Evolutionary conservation across 768 basidiomycete species (phyloP), one percentile per base, ranked within the genome.

Genomic region (Tricholoma sp.): DNA sequence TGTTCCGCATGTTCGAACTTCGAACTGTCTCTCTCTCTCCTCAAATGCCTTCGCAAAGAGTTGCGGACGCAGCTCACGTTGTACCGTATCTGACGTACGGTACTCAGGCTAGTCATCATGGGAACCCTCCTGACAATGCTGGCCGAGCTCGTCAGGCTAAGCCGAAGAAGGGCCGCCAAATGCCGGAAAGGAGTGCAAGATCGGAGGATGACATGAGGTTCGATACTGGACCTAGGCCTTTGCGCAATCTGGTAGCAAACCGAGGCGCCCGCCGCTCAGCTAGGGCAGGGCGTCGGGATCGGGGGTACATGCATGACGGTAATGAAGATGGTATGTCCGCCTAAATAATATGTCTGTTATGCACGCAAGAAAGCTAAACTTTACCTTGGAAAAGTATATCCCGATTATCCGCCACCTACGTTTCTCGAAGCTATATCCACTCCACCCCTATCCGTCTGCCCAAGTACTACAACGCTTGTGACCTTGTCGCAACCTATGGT

Each of bases 401-500:
- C 84, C 28, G 80, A 88, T 65, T 87, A 86, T 64, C 86, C 85
- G 6, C 89, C 89, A 11, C 89, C 89, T 28, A 82, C 87, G 11
- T 88, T 89, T 61, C 82, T 83, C 58, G 89, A 91, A 68, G 85
- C 85, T 4, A 82, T 80, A 36, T 77, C 75, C 8, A 75, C 77
- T 12, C 74, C 77, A 5, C 65, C 80, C 2, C 50, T 71, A 53
- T 78, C 66, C 57, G 71, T 68, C 56, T 74, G 64, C 63, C 74
- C 55, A 11, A 79, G 63, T 66, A 76, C 64, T 55, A 72, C 73
- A 20, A 77, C 76, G 55, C 65, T 75, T 55, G 73, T 53, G 54
- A 68, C 66, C 60, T 59, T 60, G 50, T 62, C 60, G 15, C 55
- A 50, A 39, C 59, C 61, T 32, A 48, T 51, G 33, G 17, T 59